phyloP scores from a whole-genome alignment of 306 rosid genomes.

The Aeschynomene evenia region DNA sequence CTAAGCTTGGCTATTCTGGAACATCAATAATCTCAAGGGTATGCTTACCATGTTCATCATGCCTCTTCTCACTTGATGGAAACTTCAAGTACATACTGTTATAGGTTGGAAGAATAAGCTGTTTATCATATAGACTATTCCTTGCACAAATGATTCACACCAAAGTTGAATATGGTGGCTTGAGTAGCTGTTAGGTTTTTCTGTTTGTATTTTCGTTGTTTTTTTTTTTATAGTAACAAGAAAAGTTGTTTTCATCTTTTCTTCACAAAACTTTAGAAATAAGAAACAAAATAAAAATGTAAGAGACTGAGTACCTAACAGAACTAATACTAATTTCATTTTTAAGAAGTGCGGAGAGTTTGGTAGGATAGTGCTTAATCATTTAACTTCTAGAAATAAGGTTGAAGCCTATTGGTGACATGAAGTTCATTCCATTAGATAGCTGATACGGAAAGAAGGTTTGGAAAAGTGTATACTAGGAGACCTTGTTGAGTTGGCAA shows the following conservation, averaged over 20 bases:
- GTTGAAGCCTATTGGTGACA: background rate
- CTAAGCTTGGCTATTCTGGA: slow-evolving; percentile 96
- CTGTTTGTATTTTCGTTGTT: background rate
- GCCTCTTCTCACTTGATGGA: background rate
- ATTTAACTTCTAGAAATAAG: slow-evolving; percentile 5
- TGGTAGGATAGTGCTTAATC: background rate
- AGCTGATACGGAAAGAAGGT: no score
- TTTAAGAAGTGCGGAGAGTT: background rate
- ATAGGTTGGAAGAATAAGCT: background rate
- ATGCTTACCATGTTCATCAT: slow-evolving; percentile 28
- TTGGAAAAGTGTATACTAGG: no score
- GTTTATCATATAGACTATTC: background rate
- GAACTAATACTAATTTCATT: background rate
- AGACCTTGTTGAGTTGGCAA: no score
- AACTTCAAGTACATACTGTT: background rate
- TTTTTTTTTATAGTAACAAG: no score
- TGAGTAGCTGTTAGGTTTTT: background rate
- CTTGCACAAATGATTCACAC: background rate
- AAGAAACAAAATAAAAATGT: background rate
- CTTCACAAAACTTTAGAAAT: background rate
- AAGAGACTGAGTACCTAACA: no score
- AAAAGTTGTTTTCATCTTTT: background rate
- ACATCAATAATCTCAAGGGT: slow-evolving; percentile 92
- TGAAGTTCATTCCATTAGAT: slow-evolving; percentile 3
- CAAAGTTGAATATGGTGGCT: background rate